phyloP scores from a whole-genome alignment of 371 early-diverging fungal species.

The Mortierella sp. region DNA sequence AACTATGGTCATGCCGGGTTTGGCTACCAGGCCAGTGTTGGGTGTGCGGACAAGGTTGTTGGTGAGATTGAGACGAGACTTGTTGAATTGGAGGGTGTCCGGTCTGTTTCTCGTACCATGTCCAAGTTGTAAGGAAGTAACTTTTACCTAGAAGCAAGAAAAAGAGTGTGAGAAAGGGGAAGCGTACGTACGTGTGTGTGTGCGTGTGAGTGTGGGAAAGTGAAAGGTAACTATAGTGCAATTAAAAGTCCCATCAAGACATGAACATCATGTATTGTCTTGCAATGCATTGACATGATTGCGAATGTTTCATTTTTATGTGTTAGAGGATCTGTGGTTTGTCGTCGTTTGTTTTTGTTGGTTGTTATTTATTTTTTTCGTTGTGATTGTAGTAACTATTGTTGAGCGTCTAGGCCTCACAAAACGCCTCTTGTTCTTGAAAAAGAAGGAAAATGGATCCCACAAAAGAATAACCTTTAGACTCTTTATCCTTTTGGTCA shows the following conservation, averaged over 20 bases:
- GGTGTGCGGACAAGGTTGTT: conserved; percentile 70
- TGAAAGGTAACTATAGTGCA: too few species aligned
- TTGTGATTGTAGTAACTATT: too few species aligned
- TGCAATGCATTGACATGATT: neutral
- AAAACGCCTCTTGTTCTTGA: too few species aligned
- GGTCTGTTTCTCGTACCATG: conserved; percentile 25
- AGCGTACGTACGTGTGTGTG: too few species aligned
- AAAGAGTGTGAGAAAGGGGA: neutral
- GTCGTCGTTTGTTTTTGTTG: neutral
- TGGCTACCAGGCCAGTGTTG: conserved; percentile 85
- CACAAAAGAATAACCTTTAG: too few species aligned
- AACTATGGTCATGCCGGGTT: conserved; percentile 89
- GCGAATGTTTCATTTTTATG: neutral
- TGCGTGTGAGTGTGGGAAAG: neutral
- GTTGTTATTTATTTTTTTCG: neutral
- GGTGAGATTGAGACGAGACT: conserved; percentile 61
- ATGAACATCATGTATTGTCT: neutral
- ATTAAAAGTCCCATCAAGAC: too few species aligned
- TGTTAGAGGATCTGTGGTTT: neutral
- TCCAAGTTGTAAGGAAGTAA: conserved; percentile 28
- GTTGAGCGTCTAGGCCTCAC: too few species aligned
- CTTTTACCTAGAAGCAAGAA: too few species aligned
- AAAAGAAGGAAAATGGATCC: too few species aligned
- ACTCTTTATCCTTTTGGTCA: too few species aligned
- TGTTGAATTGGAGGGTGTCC: conserved; percentile 7